Evolutionary conservation across 495 filamentous ascomycete genomes (phyloP).

Genomic region (Trichoderma orchidacearum): DNA sequence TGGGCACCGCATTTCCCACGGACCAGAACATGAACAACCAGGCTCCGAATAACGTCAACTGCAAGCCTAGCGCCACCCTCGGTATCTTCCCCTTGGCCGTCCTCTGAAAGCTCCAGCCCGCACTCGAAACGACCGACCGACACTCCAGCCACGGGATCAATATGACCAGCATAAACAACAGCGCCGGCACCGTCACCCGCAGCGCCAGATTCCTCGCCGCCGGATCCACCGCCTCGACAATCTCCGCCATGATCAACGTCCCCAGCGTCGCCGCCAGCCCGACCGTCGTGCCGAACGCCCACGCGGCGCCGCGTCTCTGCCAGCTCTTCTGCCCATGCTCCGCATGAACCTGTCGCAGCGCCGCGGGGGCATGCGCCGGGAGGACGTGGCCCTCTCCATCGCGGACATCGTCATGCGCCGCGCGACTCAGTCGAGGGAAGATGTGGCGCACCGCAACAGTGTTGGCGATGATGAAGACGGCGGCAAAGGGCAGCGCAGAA

Average conservation of each 20-base stretch:
- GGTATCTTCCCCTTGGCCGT: slow-evolving; percentile 32
- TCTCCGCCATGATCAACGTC: slow-evolving; percentile 66
- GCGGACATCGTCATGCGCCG: slow-evolving; percentile 18
- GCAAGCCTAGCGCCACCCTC: slow-evolving; percentile 41
- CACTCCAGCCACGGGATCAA: slow-evolving; percentile 61
- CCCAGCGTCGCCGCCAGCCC: slow-evolving; percentile 60
- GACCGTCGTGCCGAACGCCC: slow-evolving; percentile 57
- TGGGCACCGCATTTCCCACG: slow-evolving; percentile 50
- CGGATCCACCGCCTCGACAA: slow-evolving; percentile 53
- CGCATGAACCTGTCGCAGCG: slow-evolving; percentile 34
- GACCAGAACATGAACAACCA: slow-evolving; percentile 68
- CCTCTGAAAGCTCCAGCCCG: slow-evolving; percentile 42
- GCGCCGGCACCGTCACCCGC: slow-evolving; percentile 45
- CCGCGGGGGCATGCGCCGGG: slow-evolving; percentile 33
- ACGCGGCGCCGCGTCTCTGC: slow-evolving; percentile 39
- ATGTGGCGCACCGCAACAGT: slow-evolving; percentile 44
- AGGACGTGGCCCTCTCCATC: slow-evolving; percentile 39
- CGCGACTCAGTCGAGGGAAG: slow-evolving; percentile 48
- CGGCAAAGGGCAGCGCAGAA: slow-evolving; percentile 35
- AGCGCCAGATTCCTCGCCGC: slow-evolving; percentile 47
- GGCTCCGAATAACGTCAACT: slow-evolving; percentile 37
- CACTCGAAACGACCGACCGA: slow-evolving; percentile 45
- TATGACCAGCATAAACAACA: slow-evolving; percentile 53
- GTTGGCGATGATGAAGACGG: slow-evolving; percentile 44
- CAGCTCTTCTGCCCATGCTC: slow-evolving; percentile 29